phyloP scores from a whole-genome alignment of 805 yeast genomes.

The Yueomyces sinensis region DNA sequence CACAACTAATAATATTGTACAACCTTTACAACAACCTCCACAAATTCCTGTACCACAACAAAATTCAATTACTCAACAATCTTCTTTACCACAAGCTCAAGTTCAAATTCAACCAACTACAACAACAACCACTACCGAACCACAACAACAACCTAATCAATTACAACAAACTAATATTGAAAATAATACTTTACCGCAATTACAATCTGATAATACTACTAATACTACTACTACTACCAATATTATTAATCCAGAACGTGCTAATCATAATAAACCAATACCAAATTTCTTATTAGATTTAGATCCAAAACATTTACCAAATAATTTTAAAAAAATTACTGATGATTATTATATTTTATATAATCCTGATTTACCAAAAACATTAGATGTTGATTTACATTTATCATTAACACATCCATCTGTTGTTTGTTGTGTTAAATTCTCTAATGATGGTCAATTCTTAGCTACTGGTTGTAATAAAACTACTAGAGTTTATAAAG shows the following conservation, averaged over 20 bases:
- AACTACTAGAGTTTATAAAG: slow-evolving; percentile 87
- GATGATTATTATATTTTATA: slow-evolving; percentile 79
- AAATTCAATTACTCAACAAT: background rate
- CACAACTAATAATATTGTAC: background rate
- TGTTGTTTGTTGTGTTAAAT: slow-evolving; percentile 93
- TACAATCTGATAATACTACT: slow-evolving; percentile 1
- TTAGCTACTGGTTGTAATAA: slow-evolving; percentile 96
- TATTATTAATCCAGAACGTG: slow-evolving; percentile 18
- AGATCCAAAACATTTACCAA: slow-evolving; percentile 64
- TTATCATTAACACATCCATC: slow-evolving; percentile 86
- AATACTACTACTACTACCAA: slow-evolving; percentile 1
- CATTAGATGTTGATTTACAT: slow-evolving; percentile 74
- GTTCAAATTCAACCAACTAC: background rate
- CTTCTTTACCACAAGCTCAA: slow-evolving; percentile 1
- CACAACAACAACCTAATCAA: slow-evolving; percentile 10
- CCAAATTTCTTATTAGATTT: slow-evolving; percentile 73
- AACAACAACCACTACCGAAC: slow-evolving; percentile 8
- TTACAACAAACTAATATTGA: slow-evolving; percentile 4
- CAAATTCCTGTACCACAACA: background rate
- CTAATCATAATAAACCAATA: slow-evolving; percentile 52
- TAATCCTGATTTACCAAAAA: slow-evolving; percentile 72
- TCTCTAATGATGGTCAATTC: slow-evolving; percentile 80
- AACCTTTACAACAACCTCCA: background rate
- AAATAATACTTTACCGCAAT: no score
- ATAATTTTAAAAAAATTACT: slow-evolving; percentile 68